Evolutionary conservation across 345 rosid species (phyloP), one percentile per base, ranked within the genome.

Genomic region (Murraya koenigii): DNA sequence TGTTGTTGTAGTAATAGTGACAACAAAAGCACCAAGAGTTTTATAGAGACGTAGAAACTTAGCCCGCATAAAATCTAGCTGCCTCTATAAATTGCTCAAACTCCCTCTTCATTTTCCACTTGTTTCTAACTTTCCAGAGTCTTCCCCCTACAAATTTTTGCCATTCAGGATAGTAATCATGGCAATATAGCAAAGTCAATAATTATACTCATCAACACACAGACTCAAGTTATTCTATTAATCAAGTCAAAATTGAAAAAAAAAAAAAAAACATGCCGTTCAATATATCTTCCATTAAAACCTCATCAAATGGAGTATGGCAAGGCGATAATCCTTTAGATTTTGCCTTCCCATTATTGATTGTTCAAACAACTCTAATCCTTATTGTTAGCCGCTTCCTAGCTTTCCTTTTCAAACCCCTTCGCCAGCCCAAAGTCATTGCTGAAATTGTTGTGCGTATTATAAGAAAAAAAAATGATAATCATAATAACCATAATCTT

Each of bases 401-500:
- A 32, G 97, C 93, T 72, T 83, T 90, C 85, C 77, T 93, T 55
- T 90, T 95, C 79, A 95, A 89, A 82, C 98, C 98, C 38, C 91
- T 95, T 78, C 97, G 97, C 14, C 98, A 95, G 70, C 98, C 98
- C 68, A 90, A 83, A 84, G 97, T 95, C 90, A 90, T 93, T 63
- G 97, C 97, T 64, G 97, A 95, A 82, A 95, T 93, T 26, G 74
- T 95, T 38, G 98, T 93, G 87, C 30, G 83, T 86, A 38, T 35
- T 28, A 5, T 19, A 5, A 17, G 19, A 52, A 1, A 17, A 52
- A 49, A 52, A 4, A 52, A 52, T 14, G 5, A 52, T 49, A 49
- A 22, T 52, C 17, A 19, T 52, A 52, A 44, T 13, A 52, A 1
- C 22, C 22, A 22, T 3, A 5, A 52, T 52, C 2, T 52, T 52